phyloP scores from a whole-genome alignment of 2,329 filamentous ascomycete species.

The Aureobasidium melanogenum region DNA sequence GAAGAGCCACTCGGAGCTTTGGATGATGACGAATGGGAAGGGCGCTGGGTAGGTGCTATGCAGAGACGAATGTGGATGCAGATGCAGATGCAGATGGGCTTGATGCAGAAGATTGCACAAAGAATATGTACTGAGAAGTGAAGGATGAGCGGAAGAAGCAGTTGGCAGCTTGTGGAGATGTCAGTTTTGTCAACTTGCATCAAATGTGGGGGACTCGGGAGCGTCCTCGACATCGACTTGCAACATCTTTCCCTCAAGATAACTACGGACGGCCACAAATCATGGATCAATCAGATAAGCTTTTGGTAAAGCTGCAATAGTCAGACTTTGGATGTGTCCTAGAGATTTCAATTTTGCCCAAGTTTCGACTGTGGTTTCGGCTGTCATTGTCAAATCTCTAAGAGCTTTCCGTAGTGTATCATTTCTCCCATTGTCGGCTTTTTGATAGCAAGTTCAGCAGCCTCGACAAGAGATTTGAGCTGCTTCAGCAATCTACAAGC shows the following conservation, averaged over 20 bases:
- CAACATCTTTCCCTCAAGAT: background rate
- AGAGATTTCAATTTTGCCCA: background rate
- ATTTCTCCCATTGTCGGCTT: background rate
- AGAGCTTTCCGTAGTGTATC: background rate
- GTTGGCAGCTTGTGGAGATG: background rate
- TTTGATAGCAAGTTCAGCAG: too few relatives aligned
- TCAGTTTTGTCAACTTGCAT: background rate
- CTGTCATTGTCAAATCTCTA: background rate
- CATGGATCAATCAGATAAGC: background rate
- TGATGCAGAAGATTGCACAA: constrained; percentile 5
- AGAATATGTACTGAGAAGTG: background rate
- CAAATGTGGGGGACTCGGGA: background rate
- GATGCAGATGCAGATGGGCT: background rate
- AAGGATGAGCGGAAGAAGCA: background rate
- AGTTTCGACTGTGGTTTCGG: background rate
- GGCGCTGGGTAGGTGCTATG: background rate
- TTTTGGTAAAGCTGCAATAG: background rate
- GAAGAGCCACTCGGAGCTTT: background rate
- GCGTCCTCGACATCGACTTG: background rate
- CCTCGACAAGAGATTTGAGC: too few relatives aligned
- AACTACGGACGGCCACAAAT: background rate
- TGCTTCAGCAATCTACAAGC: too few relatives aligned
- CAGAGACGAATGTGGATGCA: background rate
- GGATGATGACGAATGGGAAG: background rate
- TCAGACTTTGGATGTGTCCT: background rate